Evolutionary conservation across 352 stramenopile species (phyloP), one percentile per base, ranked within the genome.

Genomic region (Pythium vanterpoolii): DNA sequence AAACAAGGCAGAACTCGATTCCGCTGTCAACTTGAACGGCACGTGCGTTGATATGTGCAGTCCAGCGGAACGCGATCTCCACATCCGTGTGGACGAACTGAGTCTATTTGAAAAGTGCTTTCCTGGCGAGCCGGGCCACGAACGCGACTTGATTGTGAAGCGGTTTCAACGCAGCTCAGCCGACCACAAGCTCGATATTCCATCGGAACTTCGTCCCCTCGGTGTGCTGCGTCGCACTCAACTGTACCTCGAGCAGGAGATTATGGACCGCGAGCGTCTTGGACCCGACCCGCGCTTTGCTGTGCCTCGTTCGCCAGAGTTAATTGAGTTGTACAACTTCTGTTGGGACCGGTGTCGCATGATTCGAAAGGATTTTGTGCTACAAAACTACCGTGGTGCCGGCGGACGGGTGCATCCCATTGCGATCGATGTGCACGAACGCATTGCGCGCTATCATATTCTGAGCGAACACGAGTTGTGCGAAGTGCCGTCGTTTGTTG

Each of bases 271-370:
- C 0, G 86, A 95, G 26, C 61, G 71, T 16, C 63, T 67, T 34
- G 86, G 86, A 5, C 58, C 71, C 7, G 86, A 95, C 57, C 64
- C 74, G 16, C 86, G 86, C 8, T 89, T 95, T 43, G 76, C 83
- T 14, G 71, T 77, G 9, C 86, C 86, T 40, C 79, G 86, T 27
- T 55, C 73, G 0, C 84, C 86, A 10, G 86, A 94, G 40, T 46
- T 80, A 10, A 91, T 95, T 26, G 86, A 94, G 69, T 73, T 98
- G n/a, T 98, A 98, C 79, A 96, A 98, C 52, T 98, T 98, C 49
- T 97, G 97, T 53, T 98, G 94, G 94, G 91, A 98, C 72, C 79
- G 96, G 9, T 98, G 90, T 49, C 84, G 94, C 33, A 98, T 98
- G 93, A 94, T 98, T 62, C 89, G 93, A 38, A 98, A 98, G 59